Conservation (phyloP, 768 basidiomycete species). For the Rhizopogon roseolus region DNA sequence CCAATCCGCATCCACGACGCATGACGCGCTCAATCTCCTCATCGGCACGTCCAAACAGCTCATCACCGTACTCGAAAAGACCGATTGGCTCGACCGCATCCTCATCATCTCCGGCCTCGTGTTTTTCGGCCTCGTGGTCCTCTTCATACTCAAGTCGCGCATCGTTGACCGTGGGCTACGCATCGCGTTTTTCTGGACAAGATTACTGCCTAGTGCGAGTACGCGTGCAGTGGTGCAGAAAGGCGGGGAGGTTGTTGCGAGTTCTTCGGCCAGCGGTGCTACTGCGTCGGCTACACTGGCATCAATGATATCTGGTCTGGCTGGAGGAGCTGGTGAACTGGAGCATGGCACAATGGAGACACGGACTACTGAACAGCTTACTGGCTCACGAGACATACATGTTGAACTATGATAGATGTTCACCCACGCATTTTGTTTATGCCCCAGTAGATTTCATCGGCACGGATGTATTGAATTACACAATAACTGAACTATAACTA, state of each 20-base stretch:
- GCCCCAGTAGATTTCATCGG: neutral
- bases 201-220: slow-evolving; percentile 47
- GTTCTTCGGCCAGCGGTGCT: neutral
- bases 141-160: slow-evolving; percentile 86
- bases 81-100: slow-evolving; percentile 90
- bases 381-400: neutral
- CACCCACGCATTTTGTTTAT: too few relatives aligned
- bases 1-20: slow-evolving; percentile 65
- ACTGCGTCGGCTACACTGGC: neutral
- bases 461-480: neutral
- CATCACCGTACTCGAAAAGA: slow-evolving; percentile 81
- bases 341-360: neutral
- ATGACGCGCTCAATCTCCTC: slow-evolving; percentile 67
- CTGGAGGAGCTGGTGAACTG: neutral
- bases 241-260: neutral
- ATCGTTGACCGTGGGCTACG: slow-evolving; percentile 75
- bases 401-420: neutral
- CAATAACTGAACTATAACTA: neutral
- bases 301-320: neutral
- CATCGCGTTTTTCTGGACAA: slow-evolving; percentile 86
- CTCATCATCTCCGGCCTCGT: slow-evolving; percentile 74
- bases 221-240: neutral
- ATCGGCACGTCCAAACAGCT: slow-evolving; percentile 80
- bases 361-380: neutral
- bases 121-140: slow-evolving; percentile 81